A percentile compares a stretch with the other conserved stretches of the same genome.
Conservation (phyloP, 495 filamentous ascomycete species). For the Aspergillus hancockii region DNA sequence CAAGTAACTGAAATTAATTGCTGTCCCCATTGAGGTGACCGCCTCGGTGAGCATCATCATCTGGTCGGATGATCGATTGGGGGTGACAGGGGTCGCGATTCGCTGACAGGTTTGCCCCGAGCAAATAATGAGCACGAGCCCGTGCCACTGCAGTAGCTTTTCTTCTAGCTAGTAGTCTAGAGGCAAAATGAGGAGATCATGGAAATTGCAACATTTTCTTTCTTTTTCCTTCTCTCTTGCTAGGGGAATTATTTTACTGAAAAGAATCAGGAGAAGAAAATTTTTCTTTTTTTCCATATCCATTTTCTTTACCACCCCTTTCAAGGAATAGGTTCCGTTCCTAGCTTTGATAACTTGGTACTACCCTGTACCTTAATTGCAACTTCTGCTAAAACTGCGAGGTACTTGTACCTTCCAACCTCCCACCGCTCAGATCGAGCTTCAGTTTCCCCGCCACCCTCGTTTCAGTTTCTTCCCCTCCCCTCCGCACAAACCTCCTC, state of each 20-base stretch:
- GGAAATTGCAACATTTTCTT: background rate
- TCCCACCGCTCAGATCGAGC: background rate
- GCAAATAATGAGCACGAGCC: constrained; percentile 7
- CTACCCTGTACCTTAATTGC: constrained; percentile 2
- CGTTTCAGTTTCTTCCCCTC: constrained; percentile 13
- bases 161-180: background rate
- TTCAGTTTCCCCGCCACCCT: constrained; percentile 18
- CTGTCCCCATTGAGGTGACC: background rate
- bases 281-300: constrained; percentile 1
- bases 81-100: constrained; percentile 16
- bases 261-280: background rate
- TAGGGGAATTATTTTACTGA: background rate
- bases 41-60: constrained; percentile 13
- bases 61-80: constrained; percentile 20
- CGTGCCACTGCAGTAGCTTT: background rate
- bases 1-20: too few relatives aligned
- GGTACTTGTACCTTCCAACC: background rate
- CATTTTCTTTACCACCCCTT: background rate
- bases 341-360: background rate
- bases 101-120: constrained; percentile 10
- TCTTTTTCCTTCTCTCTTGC: constrained; percentile 4
- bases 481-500: constrained; percentile 13
- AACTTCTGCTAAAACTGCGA: background rate
- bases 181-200: constrained; percentile 4
- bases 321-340: background rate